Evolutionary conservation across 2,329 filamentous ascomycete species (phyloP).

Genomic region (Paecilomyces dactylethromorphus): DNA sequence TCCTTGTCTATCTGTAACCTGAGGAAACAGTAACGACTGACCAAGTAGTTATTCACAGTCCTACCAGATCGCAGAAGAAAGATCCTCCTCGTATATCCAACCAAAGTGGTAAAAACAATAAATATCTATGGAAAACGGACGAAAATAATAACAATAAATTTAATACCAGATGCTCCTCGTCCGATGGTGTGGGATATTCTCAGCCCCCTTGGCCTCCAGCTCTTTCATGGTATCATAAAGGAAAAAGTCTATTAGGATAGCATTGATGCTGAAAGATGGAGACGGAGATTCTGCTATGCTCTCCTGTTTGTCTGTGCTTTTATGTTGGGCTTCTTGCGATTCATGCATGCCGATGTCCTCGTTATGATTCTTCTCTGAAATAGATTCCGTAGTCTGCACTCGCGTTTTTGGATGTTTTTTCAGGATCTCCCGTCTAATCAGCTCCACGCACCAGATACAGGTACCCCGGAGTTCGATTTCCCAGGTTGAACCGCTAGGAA

Average conservation of each 20-base stretch:
- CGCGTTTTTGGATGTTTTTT: conserved; percentile 63
- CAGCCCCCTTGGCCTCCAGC: conserved; percentile 56
- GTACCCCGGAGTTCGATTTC: conserved; percentile 87
- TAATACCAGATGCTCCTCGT: conserved; percentile 95
- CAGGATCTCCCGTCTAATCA: conserved; percentile 75
- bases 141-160: conserved; percentile 6
- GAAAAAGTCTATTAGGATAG: conserved; percentile 94
- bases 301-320: conserved; percentile 7
- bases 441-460: conserved; percentile 93
- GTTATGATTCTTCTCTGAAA: conserved; percentile 3
- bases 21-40: not conserved
- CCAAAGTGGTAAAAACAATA: not conserved
- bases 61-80: not conserved
- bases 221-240: conserved; percentile 93
- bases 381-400: conserved; percentile 5
- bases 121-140: not conserved
- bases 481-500: conserved; percentile 68
- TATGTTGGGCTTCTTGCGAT: not conserved
- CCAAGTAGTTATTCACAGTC: not conserved
- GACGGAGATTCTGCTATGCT: conserved; percentile 5
- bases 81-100: not conserved
- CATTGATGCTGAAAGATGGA: conserved; percentile 57
- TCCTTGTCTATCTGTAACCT: not conserved
- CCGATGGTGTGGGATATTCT: conserved; percentile 69
- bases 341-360: conserved; percentile 6